A percentile compares a stretch with the other conserved stretches of the same genome.
Evolutionary conservation across 805 yeast species (phyloP).

Genomic region (Schwanniomyces pseudopolymorphus): DNA sequence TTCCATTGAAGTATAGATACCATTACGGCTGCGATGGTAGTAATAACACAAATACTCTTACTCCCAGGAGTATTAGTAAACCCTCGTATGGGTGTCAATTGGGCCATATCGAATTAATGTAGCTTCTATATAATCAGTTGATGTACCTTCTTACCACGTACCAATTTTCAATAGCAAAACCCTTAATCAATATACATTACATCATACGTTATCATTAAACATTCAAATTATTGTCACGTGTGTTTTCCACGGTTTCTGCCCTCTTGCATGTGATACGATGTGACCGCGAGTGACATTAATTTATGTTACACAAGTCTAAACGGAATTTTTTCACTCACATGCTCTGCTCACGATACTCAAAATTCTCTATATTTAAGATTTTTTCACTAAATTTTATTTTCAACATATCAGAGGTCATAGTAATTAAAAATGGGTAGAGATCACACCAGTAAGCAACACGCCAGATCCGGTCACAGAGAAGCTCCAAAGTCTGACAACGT

Average conservation of each 20-base stretch:
- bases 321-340: neutral
- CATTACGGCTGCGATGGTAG: conserved; percentile 38
- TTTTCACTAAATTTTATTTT: neutral
- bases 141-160: neutral
- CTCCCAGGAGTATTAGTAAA: conserved; percentile 47
- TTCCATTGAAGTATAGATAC: conserved; percentile 47
- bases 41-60: conserved; percentile 28
- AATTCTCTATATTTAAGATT: neutral
- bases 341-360: neutral
- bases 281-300: neutral
- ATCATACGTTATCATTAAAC: neutral
- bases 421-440: conserved; percentile 84
- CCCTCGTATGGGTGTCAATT: conserved; percentile 42
- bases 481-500: conserved; percentile 99
- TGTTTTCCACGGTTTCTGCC: no score
- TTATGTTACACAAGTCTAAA: neutral
- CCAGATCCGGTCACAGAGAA: conserved; percentile 92
- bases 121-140: neutral
- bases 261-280: no score
- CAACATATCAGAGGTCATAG: neutral
- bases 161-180: neutral
- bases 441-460: conserved; percentile 95
- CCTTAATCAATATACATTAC: neutral
- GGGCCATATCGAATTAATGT: conserved; percentile 22
- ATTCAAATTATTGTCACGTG: neutral